These are phyloP conservation scores for Millerozyma miso DNA, from an alignment of 805 yeast genomes.

Conservation along the genomic window DNA sequence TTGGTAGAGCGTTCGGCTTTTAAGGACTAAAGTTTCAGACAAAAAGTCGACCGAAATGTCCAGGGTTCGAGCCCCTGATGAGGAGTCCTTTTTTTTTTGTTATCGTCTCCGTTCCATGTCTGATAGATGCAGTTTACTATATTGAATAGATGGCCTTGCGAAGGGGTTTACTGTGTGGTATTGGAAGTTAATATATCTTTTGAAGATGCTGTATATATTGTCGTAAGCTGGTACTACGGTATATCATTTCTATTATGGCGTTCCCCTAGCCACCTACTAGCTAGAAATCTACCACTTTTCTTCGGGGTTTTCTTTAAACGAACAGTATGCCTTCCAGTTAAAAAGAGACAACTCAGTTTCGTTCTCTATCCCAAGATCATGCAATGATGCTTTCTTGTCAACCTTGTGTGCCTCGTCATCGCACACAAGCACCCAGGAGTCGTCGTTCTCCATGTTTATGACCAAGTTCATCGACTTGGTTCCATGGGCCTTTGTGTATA, in stretches of 20 bases:
- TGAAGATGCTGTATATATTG: neutral
- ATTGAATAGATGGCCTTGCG: too few relatives aligned
- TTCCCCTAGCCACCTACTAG: too few relatives aligned
- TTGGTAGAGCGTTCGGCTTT: conserved; percentile 70
- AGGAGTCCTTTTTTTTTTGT: conserved; percentile 37
- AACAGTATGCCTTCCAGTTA: conserved; percentile 60
- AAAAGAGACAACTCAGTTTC: conserved; percentile 91
- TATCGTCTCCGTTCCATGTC: too few relatives aligned
- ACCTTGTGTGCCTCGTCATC: conserved; percentile 4
- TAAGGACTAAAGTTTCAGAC: conserved; percentile 21
- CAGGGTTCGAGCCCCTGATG: conserved; percentile 62
- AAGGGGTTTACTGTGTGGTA: too few relatives aligned
- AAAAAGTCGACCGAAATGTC: conserved; percentile 37
- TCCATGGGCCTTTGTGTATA: conserved; percentile 93
- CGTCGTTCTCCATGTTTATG: conserved; percentile 78
- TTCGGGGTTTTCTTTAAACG: conserved; percentile 75
- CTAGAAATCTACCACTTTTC: conserved; percentile 71
- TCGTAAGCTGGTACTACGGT: neutral
- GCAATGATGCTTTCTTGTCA: conserved; percentile 17
- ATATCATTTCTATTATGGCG: neutral
- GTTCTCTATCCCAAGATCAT: conserved; percentile 53
- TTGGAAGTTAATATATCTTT: too few relatives aligned
- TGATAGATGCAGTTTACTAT: too few relatives aligned
- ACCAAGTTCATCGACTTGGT: conserved; percentile 90
- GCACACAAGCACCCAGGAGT: conserved; percentile 56